Base-by-base conservation (phyloP, 495 filamentous ascomycete species). In the Alectoria sarmentosa region DNA sequence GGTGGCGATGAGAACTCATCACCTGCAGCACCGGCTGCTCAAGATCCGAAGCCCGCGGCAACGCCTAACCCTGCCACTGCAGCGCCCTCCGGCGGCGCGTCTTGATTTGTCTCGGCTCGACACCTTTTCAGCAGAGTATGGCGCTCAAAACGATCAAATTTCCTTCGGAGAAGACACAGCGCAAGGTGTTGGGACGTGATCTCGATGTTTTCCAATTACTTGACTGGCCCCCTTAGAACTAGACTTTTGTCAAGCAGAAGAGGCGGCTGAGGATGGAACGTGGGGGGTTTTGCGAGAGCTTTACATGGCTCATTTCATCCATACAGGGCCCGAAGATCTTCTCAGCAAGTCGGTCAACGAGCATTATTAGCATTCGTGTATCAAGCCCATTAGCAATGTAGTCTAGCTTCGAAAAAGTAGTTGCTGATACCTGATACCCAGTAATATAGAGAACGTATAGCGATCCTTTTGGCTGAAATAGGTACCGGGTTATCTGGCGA, bases 1-100 rank as follows among this genome's bases (percentile, higher is more conserved):
- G 84, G 87, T 38, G 83, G 84, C 11, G 82, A 83, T 34, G 68
- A 61, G 42, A 62, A 61, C 44, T 42, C 56, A 34, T 48, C 57
- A 48, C 36, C 59, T 30, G 41, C 46, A 64, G 61, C 37, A 48
- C 56, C 66, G 38, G 15, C 41, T 10, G 30, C 46, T 32, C 64
- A 63, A 65, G 66, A 66, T 21, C 55, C 66, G 34, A 64, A 66
- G 56, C 14, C 67, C 36, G 64, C 67, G 10, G 14, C 69, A 13
- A 44, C 63, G 13, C 17, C 65, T n/a, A n/a, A n/a, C n/a, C n/a
- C n/a, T n/a, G 54, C 70, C 32, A 39, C 70, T 41, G 37, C 69
- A 48, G 59, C 69, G 6, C 41, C 67, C 28, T 54, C 67, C n/a
- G 66, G 61, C 34, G 67, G 67, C 26, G 66, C 69, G 48, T 61